Base-by-base conservation (phyloP, 23 red algal genomes). In the Cyanidiococcus yangmingshanensis region DNA sequence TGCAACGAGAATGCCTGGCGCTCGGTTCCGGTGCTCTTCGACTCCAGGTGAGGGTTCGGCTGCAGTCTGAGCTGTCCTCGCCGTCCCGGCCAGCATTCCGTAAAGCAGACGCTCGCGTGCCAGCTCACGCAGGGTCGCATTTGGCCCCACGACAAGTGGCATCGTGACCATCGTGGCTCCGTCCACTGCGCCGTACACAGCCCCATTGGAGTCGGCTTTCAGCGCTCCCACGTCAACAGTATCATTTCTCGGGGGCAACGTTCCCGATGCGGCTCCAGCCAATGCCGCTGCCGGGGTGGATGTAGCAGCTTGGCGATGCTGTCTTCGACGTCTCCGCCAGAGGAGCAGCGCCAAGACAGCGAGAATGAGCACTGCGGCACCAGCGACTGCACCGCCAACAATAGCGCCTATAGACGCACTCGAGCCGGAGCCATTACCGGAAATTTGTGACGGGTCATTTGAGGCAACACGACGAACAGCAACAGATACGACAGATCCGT, bases 51-150 rank as follows among this genome's bases (percentile, higher is more conserved):
- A 50, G 0, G 39, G 39, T 41, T 81, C 78, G 12, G n/a, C 63
- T 7, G 3, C 63, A 7, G 63, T 29, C 15, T 7, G n/a, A 2
- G 63, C 3, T 29, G 63, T 3, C n/a, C n/a, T 35, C 7, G 63
- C 63, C 0, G 68, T 71, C 18, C 45, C 16, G 37, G 68, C 59
- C 36, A 81, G 59, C 78, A 81, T 81, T 34, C 78, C 78, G 35
- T 81, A 71, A 2, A 81, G 39, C 1, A 81, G 39, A 35, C 78
- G 45, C 78, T 81, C 78, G 36, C 78, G 39, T 25, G 68, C 78
- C 0, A 81, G 32, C n/a, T 81, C 78, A 39, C 78, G 78, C 59
- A 81, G 78, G 38, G 37, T 81, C 37, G 78, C 57, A 41, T 81
- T 81, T 1, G 38, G 58, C 39, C 50, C 54, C 1, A 58, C 32